phyloP scores from a whole-genome alignment of 306 rosid genomes.

The Begonia fuchsioides region DNA sequence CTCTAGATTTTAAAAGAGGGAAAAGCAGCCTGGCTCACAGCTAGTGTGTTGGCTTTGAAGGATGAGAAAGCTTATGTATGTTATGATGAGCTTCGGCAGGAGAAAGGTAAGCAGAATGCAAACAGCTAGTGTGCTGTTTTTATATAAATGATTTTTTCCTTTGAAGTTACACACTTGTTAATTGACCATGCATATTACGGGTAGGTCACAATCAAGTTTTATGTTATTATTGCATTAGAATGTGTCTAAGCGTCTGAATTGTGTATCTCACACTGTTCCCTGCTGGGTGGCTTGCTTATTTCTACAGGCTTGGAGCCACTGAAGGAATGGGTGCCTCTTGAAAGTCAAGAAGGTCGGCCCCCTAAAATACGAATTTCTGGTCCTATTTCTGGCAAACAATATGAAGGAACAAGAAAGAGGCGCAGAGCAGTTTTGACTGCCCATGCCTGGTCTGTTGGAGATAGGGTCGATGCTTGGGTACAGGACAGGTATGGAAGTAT shows the following conservation, averaged over 20 bases:
- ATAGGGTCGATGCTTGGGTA: slow-evolving; percentile 76
- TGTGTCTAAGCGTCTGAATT: no score
- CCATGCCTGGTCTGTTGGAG: slow-evolving; percentile 75
- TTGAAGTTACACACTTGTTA: no score
- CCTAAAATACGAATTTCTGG: slow-evolving; percentile 67
- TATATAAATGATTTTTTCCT: no score
- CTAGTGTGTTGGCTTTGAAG: slow-evolving; percentile 59
- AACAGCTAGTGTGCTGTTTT: no score
- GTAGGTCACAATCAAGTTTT: no score
- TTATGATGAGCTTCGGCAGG: slow-evolving; percentile 53
- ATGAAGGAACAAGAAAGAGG: slow-evolving; percentile 86
- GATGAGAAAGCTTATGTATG: slow-evolving; percentile 69
- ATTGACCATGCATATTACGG: no score
- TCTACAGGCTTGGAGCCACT: slow-evolving; percentile 39
- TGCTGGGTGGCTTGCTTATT: no score
- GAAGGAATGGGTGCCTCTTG: slow-evolving; percentile 73
- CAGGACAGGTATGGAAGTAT: slow-evolving; percentile 47
- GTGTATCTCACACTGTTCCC: no score
- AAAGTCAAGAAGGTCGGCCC: slow-evolving; percentile 37
- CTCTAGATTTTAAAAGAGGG: slow-evolving; percentile 73
- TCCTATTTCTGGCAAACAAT: slow-evolving; percentile 29
- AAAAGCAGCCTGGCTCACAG: slow-evolving; percentile 76
- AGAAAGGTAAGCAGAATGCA: slow-evolving; percentile 35
- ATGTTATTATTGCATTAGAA: no score
- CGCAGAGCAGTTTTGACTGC: slow-evolving; percentile 59